These are phyloP conservation scores for Dendrobium officinale DNA, from an alignment of 106 monocot genomes.

Conservation along the genomic window DNA sequence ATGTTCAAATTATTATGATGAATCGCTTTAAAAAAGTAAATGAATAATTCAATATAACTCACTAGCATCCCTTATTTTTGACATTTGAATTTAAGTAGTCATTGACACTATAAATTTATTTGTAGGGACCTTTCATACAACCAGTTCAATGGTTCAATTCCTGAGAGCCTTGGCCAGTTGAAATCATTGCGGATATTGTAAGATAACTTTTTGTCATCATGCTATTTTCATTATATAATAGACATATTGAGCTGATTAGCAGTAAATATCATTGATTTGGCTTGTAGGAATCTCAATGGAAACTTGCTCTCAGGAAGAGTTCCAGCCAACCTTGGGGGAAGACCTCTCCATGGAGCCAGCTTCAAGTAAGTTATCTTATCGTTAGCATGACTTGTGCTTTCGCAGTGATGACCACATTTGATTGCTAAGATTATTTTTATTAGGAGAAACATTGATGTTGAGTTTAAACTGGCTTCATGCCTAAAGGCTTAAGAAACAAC, in stretches of 20 bases:
- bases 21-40: background rate
- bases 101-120: background rate
- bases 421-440: no score
- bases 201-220: constrained; percentile 15
- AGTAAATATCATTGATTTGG: constrained; percentile 6
- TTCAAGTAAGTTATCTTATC: constrained; percentile 65
- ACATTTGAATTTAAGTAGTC: background rate
- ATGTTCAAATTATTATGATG: background rate
- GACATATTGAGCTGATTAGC: background rate
- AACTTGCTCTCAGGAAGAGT: constrained; percentile 86
- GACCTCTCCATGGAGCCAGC: constrained; percentile 90
- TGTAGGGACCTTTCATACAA: constrained; percentile 90
- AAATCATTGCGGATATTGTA: constrained; percentile 63
- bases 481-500: no score
- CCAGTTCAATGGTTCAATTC: constrained; percentile 85
- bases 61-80: background rate
- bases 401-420: background rate
- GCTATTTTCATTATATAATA: background rate
- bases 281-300: constrained; percentile 86
- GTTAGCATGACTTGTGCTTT: background rate
- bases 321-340: constrained; percentile 79
- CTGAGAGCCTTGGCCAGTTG: constrained; percentile 69
- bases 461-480: no score
- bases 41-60: background rate
- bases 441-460: no score